A percentile compares a stretch with the other conserved stretches of the same genome.
These are phyloP conservation scores for Polytrichum formosum DNA, from an alignment of 225 moss, liverwort and hornwort genomes.

Conservation along the genomic window DNA sequence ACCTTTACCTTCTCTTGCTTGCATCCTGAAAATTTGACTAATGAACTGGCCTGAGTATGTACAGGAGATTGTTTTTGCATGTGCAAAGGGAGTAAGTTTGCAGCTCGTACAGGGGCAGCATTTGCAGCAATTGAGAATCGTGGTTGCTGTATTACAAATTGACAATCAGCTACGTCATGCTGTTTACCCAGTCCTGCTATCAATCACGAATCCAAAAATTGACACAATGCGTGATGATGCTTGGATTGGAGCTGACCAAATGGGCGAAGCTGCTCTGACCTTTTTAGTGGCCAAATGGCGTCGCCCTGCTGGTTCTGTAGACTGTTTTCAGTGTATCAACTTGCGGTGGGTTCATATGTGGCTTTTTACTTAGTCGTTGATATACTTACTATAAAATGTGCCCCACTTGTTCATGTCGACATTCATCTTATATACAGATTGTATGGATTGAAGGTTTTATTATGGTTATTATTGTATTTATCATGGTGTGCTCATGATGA, in stretches of 20 bases:
- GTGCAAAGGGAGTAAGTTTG: conserved; percentile 69
- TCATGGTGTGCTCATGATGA: no score
- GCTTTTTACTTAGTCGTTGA: conserved; percentile 7
- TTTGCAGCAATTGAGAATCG: conserved; percentile 77
- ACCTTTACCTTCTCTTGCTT: no score
- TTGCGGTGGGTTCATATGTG: conserved; percentile 53
- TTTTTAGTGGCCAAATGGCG: conserved; percentile 69
- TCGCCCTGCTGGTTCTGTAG: conserved; percentile 76
- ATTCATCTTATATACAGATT: no score
- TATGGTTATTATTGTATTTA: no score
- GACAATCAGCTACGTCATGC: conserved; percentile 93
- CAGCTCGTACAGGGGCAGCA: conserved; percentile 76
- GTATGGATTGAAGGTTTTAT: no score
- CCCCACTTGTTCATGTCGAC: no score
- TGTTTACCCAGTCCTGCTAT: conserved; percentile 90
- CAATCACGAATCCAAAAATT: conserved; percentile 53
- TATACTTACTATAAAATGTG: neutral
- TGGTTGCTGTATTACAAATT: conserved; percentile 71
- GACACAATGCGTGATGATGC: conserved; percentile 18
- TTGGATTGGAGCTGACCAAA: conserved; percentile 21
- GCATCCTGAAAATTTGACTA: no score
- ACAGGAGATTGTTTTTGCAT: conserved; percentile 87
- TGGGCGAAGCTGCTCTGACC: conserved; percentile 31
- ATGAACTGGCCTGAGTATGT: conserved; percentile 4
- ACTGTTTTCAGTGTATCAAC: conserved; percentile 82